Conservation (phyloP, 768 basidiomycete species). For the Boletus sensibilis region DNA sequence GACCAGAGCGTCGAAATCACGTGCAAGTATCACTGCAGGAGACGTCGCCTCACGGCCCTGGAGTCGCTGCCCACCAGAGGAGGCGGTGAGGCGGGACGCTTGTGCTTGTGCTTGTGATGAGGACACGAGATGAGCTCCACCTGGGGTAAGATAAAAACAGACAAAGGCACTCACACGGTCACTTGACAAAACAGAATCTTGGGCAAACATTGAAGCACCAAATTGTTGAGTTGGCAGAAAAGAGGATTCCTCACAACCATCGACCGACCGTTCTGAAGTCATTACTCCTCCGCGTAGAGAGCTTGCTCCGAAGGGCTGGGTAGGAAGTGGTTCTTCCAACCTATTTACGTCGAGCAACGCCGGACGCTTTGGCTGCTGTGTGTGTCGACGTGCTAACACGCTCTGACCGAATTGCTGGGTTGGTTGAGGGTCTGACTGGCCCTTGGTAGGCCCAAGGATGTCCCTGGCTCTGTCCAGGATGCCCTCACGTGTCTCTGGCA, state of each 20-base stretch:
- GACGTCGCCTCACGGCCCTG: conserved; percentile 14
- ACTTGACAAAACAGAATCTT: conserved; percentile 4
- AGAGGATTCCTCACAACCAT: not conserved
- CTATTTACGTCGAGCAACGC: not conserved
- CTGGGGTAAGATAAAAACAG: not conserved
- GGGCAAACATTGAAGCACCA: conserved; percentile 21
- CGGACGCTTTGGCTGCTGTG: not conserved
- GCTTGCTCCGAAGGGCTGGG: conserved; percentile 44
- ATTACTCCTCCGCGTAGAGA: conserved; percentile 23
- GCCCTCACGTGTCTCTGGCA: conserved; percentile 45
- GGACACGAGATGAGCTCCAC: conserved; percentile 4
- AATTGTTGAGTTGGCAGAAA: not conserved
- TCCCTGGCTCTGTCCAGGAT: conserved; percentile 41
- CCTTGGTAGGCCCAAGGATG: conserved; percentile 28
- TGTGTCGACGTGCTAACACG: conserved; percentile 21
- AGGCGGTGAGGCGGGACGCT: conserved; percentile 15
- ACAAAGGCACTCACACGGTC: conserved; percentile 11
- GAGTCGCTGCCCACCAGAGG: not conserved
- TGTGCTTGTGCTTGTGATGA: conserved; percentile 15
- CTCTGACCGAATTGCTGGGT: conserved; percentile 38
- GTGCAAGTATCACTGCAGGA: conserved; percentile 3
- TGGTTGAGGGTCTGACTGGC: conserved; percentile 8
- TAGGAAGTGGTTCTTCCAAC: conserved; percentile 24
- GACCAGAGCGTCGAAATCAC: not conserved
- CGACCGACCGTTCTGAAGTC: not conserved